These are phyloP conservation scores for Stephanodiscus minutulus DNA, from an alignment of 108 stramenopile species.

Conservation along the genomic window DNA sequence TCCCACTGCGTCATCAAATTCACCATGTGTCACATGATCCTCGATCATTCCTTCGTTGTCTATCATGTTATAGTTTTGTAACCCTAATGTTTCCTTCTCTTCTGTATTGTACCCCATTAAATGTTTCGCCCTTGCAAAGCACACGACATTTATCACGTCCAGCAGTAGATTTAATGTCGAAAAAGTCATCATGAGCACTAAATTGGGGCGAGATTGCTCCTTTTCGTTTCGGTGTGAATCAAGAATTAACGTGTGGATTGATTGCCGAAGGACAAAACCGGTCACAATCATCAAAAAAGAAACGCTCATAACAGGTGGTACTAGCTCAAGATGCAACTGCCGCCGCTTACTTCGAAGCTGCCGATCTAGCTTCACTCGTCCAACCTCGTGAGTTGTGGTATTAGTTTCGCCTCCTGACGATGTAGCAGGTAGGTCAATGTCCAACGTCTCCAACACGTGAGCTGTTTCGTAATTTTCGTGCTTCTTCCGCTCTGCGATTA, in stretches of 20 bases:
- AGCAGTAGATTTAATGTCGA: conserved; percentile 56
- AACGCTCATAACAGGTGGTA: conserved; percentile 72
- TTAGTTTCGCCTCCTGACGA: conserved; percentile 1
- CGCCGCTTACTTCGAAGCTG: conserved; percentile 44
- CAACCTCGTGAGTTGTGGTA: conserved; percentile 8
- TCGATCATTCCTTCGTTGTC: conserved; percentile 16
- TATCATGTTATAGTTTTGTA: conserved; percentile 9
- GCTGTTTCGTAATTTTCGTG: conserved; percentile 9
- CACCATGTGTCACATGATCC: conserved; percentile 10
- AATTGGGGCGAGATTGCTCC: conserved; percentile 46
- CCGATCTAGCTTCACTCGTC: conserved; percentile 25
- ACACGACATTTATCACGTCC: conserved; percentile 74
- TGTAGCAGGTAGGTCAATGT: conserved; percentile 3
- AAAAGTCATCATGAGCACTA: conserved; percentile 67
- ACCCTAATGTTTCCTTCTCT: conserved; percentile 3
- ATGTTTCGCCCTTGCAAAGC: conserved; percentile 70
- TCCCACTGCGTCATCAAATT: conserved; percentile 12
- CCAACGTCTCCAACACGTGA: neutral
- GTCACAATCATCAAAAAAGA: conserved; percentile 56
- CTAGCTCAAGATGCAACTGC: conserved; percentile 62
- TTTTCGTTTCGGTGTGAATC: conserved; percentile 23
- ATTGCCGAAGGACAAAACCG: conserved; percentile 24
- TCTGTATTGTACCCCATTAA: conserved; percentile 51
- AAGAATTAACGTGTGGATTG: conserved; percentile 41
- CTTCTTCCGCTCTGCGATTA: conserved; percentile 61